phyloP scores from a whole-genome alignment of 345 rosid species.

The Excoecaria cochinchinensis region DNA sequence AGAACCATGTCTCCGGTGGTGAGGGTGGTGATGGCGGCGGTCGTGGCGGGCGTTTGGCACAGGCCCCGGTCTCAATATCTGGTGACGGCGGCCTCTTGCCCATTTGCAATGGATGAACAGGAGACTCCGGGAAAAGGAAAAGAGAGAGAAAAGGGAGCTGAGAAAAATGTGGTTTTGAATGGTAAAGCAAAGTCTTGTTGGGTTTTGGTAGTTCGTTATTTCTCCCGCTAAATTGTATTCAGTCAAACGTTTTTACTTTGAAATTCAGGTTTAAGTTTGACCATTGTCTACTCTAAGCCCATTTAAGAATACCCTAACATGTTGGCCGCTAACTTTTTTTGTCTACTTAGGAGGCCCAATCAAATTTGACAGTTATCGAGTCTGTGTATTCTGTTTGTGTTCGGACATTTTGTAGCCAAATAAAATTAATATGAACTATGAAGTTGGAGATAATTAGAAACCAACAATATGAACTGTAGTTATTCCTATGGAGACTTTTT shows the following conservation, averaged over 20 bases:
- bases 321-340: not conserved
- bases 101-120: conserved; percentile 20
- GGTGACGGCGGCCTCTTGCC: conserved; percentile 36
- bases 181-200: conserved; percentile 29
- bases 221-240: conserved; percentile 10
- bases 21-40: conserved; percentile 42
- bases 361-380: not conserved
- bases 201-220: conserved; percentile 28
- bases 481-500: conserved; percentile 50
- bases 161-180: conserved; percentile 17
- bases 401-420: too few relatives aligned
- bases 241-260: too few relatives aligned
- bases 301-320: too few relatives aligned
- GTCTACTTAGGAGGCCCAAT: not conserved
- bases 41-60: not conserved
- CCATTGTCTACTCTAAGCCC: too few relatives aligned
- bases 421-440: too few relatives aligned
- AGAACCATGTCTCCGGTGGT: conserved; percentile 48
- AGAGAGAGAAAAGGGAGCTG: not conserved
- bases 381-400: too few relatives aligned
- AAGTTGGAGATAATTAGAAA: too few relatives aligned
- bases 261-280: too few relatives aligned
- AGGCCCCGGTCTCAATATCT: conserved; percentile 33
- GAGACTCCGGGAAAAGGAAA: not conserved
- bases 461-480: too few relatives aligned